Conservation (phyloP, 2,329 filamentous ascomycete species). For the Periconia sp. region DNA sequence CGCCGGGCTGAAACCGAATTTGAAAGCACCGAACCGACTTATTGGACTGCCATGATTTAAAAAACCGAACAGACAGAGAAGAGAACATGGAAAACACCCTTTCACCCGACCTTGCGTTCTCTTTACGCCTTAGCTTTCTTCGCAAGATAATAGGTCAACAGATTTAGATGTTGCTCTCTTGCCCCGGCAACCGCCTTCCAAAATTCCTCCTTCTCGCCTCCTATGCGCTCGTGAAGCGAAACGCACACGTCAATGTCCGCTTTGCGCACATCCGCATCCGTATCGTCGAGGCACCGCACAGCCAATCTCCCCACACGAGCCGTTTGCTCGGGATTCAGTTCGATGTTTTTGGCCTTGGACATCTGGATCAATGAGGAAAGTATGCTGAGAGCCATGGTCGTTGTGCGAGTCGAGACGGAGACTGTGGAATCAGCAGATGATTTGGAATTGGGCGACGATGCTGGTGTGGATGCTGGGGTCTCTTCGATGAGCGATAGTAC, state of each 20-base stretch:
- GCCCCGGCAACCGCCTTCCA: slow-evolving; percentile 67
- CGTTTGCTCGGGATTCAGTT: slow-evolving; percentile 37
- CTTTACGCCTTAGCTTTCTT: slow-evolving; percentile 32
- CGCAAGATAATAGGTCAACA: slow-evolving; percentile 81
- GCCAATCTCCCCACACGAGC: slow-evolving; percentile 43
- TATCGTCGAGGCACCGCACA: slow-evolving; percentile 40
- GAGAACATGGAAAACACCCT: background rate
- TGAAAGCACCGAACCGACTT: background rate
- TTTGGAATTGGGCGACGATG: slow-evolving; percentile 31
- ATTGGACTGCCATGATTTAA: background rate
- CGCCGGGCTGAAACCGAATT: background rate
- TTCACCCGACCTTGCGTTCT: background rate
- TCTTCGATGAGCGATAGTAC: slow-evolving; percentile 42
- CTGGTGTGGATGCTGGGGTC: slow-evolving; percentile 24
- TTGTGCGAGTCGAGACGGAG: slow-evolving; percentile 31
- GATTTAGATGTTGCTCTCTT: slow-evolving; percentile 71
- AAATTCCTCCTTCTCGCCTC: slow-evolving; percentile 54
- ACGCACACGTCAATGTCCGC: slow-evolving; percentile 81
- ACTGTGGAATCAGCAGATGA: slow-evolving; percentile 34
- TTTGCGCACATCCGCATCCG: slow-evolving; percentile 54
- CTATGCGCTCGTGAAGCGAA: slow-evolving; percentile 60
- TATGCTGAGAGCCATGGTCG: slow-evolving; percentile 44
- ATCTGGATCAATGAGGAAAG: slow-evolving; percentile 41
- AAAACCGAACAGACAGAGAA: background rate
- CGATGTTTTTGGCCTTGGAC: slow-evolving; percentile 32